phyloP scores from a whole-genome alignment of 805 yeast genomes.

The Clavispora vitiphila region DNA sequence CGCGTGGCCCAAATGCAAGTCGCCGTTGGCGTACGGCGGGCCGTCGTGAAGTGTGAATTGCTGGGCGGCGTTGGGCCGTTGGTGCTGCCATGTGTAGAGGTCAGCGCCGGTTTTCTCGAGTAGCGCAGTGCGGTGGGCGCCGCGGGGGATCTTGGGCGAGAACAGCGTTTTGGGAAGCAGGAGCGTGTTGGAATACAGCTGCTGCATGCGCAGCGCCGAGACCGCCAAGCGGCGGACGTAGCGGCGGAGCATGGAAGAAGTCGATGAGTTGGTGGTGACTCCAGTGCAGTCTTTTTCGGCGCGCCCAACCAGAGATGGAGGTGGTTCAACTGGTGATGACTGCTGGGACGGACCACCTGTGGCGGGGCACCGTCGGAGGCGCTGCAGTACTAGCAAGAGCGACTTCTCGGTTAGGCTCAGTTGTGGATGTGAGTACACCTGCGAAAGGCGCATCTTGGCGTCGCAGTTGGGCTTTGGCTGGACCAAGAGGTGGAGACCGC shows the following conservation, averaged over 20 bases:
- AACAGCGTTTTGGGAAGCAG: conserved; percentile 63
- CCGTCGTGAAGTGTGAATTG: conserved; percentile 85
- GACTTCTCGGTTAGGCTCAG: no score
- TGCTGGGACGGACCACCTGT: no score
- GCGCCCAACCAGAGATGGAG: no score
- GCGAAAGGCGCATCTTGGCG: no score
- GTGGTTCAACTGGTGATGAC: no score
- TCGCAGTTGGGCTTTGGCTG: no score
- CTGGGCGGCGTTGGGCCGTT: conserved; percentile 14
- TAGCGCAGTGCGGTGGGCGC: conserved; percentile 27
- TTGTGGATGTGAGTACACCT: no score
- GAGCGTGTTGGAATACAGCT: conserved; percentile 45
- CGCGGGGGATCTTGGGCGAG: conserved; percentile 49
- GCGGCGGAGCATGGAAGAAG: conserved; percentile 1
- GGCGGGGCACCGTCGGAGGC: no score
- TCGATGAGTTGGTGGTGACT: background rate
- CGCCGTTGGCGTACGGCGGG: conserved; percentile 98
- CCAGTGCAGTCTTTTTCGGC: no score
- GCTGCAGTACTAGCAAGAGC: no score
- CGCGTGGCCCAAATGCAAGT: conserved; percentile 87
- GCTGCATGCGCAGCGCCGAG: conserved; percentile 1
- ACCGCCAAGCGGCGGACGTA: conserved; percentile 3
- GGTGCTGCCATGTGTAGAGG: conserved; percentile 59
- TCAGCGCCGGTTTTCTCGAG: conserved; percentile 52
- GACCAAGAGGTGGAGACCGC: no score